Percentiles rank a stretch among this genome's conserved stretches.
Evolutionary conservation across 495 filamentous ascomycete genomes (phyloP).

Genomic region (Penicillium turbatum): DNA sequence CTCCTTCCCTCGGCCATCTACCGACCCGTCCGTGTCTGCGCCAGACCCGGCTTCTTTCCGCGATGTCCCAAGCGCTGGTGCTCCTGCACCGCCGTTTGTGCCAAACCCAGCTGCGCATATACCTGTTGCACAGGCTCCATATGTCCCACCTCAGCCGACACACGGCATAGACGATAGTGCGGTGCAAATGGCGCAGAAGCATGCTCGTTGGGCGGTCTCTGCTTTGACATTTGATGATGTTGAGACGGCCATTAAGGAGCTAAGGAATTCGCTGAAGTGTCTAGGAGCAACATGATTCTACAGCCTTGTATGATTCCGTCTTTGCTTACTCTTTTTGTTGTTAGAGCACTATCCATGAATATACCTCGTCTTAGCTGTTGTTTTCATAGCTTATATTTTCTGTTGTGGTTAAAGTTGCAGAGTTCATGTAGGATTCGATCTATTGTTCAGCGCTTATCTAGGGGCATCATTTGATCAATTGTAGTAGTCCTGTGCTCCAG

Average conservation of each 20-base stretch:
- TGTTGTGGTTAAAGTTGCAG: not conserved
- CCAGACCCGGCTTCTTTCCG: conserved; percentile 36
- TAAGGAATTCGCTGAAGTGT: conserved; percentile 62
- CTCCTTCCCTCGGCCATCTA: conserved; percentile 44
- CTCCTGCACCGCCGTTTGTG: conserved; percentile 18
- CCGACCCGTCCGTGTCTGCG: conserved; percentile 23
- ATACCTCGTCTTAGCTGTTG: conserved; percentile 3
- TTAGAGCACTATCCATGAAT: conserved; percentile 4
- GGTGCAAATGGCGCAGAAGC: conserved; percentile 81
- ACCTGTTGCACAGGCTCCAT: conserved; percentile 17
- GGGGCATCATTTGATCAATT: too few species aligned
- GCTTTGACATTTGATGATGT: conserved; percentile 97
- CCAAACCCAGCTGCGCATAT: conserved; percentile 15
- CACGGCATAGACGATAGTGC: conserved; percentile 63
- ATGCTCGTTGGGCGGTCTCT: conserved; percentile 95
- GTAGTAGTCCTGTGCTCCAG: too few species aligned
- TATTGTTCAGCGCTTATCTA: too few species aligned
- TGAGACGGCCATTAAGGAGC: conserved; percentile 80
- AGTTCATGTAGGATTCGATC: not conserved
- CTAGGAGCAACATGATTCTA: conserved; percentile 36
- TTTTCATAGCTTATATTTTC: not conserved
- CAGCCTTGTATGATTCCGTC: not conserved
- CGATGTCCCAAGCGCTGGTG: conserved; percentile 18
- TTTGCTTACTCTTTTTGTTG: not conserved
- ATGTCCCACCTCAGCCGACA: conserved; percentile 20